These are phyloP conservation scores for Pseudogymnoascus sp. DNA, from an alignment of 2,329 filamentous ascomycete genomes.

Conservation along the genomic window DNA sequence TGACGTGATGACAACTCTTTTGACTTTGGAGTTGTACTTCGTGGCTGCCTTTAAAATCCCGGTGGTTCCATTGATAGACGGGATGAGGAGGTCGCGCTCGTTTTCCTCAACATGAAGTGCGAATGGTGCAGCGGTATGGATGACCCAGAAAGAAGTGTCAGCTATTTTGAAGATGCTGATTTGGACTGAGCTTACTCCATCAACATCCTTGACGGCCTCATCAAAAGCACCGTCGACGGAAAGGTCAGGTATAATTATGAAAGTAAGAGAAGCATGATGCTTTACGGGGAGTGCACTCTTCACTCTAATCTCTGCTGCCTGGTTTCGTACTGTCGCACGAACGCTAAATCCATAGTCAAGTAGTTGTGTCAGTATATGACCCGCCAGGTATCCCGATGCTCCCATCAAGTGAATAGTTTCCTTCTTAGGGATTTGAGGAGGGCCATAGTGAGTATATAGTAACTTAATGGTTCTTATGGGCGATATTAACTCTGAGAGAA, in stretches of 20 bases:
- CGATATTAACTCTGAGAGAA: too few species aligned
- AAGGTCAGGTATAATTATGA: slow-evolving; percentile 61
- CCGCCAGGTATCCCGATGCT: slow-evolving; percentile 45
- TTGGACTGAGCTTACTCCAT: slow-evolving; percentile 44
- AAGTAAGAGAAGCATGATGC: slow-evolving; percentile 31
- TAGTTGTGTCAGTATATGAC: slow-evolving; percentile 41
- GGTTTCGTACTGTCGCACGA: slow-evolving; percentile 38
- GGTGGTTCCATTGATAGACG: slow-evolving; percentile 46
- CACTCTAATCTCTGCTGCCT: slow-evolving; percentile 38
- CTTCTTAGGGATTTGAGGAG: neutral
- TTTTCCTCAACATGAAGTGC: slow-evolving; percentile 27
- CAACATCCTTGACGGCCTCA: slow-evolving; percentile 49
- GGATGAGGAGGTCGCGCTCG: slow-evolving; percentile 39
- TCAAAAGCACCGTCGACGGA: slow-evolving; percentile 63
- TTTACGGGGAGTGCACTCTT: slow-evolving; percentile 20
- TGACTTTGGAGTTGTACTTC: slow-evolving; percentile 30
- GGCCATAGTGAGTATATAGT: neutral
- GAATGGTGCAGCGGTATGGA: slow-evolving; percentile 61
- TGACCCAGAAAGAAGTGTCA: slow-evolving; percentile 31
- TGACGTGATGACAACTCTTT: slow-evolving; percentile 46
- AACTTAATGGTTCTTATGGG: too few species aligned
- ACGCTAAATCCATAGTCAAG: slow-evolving; percentile 30
- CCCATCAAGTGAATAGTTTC: slow-evolving; percentile 22
- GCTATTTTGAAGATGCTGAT: neutral
- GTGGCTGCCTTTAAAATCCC: slow-evolving; percentile 41